These are phyloP conservation scores for Ceratocystis cacaofunesta DNA, from an alignment of 2,329 filamentous ascomycete species.

Conservation along the genomic window DNA sequence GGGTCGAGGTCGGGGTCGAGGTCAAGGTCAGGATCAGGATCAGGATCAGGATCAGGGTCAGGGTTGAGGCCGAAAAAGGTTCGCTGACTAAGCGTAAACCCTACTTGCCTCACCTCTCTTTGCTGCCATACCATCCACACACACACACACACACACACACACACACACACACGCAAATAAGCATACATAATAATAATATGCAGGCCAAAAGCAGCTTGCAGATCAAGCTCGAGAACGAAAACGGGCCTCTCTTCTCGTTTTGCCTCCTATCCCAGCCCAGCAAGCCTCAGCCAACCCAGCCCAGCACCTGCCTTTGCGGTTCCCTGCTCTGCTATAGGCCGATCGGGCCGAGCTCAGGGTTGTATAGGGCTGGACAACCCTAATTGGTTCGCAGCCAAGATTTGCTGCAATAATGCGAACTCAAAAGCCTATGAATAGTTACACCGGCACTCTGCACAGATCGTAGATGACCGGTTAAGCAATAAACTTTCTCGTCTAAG, in stretches of 20 bases:
- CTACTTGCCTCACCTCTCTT: not conserved
- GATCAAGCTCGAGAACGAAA: not conserved
- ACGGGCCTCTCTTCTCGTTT: not conserved
- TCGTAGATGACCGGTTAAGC: not conserved
- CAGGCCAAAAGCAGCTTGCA: not conserved
- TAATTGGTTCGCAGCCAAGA: not conserved
- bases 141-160: too few relatives aligned
- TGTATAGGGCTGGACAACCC: slow-evolving; percentile 2
- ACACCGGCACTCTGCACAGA: not conserved
- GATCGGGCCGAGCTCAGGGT: slow-evolving; percentile 2
- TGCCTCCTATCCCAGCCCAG: not conserved
- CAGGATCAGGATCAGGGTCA: too few relatives aligned
- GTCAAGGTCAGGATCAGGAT: not conserved
- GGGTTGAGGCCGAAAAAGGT: not conserved
- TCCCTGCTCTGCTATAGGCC: not conserved
- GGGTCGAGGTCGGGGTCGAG: not conserved
- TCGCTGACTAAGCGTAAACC: not conserved
- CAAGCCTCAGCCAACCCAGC: not conserved
- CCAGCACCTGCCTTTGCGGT: not conserved
- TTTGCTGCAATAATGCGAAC: not conserved
- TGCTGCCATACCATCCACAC: not conserved
- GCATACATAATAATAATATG: not conserved
- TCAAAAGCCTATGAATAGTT: not conserved
- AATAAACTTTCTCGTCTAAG: slow-evolving; percentile 1
- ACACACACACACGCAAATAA: not conserved